Evolutionary conservation across 1,139 yeast genomes (phyloP), one percentile per base, ranked within the genome.

Genomic region (Spencermartinsiella ligniputridi): DNA sequence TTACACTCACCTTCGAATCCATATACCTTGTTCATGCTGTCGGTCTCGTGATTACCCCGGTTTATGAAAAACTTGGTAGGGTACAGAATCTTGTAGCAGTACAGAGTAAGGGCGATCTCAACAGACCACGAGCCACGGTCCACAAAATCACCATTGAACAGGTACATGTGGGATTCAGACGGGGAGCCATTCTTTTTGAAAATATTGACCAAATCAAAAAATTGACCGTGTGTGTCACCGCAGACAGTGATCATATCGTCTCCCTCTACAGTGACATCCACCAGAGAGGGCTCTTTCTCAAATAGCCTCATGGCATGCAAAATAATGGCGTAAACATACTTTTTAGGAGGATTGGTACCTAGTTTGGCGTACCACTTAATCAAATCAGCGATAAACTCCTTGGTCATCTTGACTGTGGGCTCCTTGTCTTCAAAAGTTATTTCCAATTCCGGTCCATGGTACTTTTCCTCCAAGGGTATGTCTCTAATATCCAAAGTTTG

Each of bases 111-210:
- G 1, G 97, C 97, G 43, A 92, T 95, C 63, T 92, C 99, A 61
- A 96, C 86, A 3, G 97, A 88, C 97, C 98, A 92, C 5, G 96
- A 86, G 1, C 99, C 99, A 61, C 99, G 76, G 62, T 92, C 99
- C 3, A 92, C 98, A 67, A 92, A 92, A 67, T 94, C 98, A 40
- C 99, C 98, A 61, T 92, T 92, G 70, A 92, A 90, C 46, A 92
- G 68, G 62, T 86, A 92, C 15, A 81, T 74, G 64, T 90, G 97
- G 2, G 64, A 53, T n/a, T 73, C 71, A 1, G 72, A 64, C 2
- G 82, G 78, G 18, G 80, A 83, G 5, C 98, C 98, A 59, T 81
- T 89, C 39, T 64, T 72, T 37, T 74, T 64, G 64, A 92, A 92
- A 43, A 92, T 74, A 62, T 90, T 84, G 58, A 90, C 68, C 41